phyloP scores from a whole-genome alignment of 345 rosid species.

The Cardamine occulta region DNA sequence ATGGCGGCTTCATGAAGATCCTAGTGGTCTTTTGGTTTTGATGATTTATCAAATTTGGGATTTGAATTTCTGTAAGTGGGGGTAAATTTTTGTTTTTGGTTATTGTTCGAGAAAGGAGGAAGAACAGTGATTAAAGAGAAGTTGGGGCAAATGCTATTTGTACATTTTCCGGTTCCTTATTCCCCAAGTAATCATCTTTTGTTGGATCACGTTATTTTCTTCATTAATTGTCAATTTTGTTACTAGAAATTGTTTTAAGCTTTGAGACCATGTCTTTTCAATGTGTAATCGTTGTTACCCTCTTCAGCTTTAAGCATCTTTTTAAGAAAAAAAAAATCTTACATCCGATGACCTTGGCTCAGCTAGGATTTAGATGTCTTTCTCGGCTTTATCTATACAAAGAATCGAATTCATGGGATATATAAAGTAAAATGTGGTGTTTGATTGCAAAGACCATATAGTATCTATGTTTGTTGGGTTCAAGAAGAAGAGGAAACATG shows the following conservation, averaged over 20 bases:
- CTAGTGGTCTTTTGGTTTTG: constrained; percentile 8
- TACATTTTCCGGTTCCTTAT: constrained; percentile 37
- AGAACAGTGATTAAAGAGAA: constrained; percentile 4
- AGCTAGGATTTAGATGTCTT: not conserved
- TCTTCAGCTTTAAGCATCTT: not conserved
- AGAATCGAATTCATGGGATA: too few species aligned
- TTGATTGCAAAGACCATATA: constrained; percentile 2
- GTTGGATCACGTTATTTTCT: constrained; percentile 17
- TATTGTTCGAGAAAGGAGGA: constrained; percentile 30
- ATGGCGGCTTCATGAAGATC: constrained; percentile 18
- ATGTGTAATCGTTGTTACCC: not conserved
- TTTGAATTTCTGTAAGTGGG: constrained; percentile 17
- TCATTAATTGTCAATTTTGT: constrained; percentile 6
- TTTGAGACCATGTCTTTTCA: constrained; percentile 16
- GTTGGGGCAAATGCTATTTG: constrained; percentile 25
- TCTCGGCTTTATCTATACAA: not conserved
- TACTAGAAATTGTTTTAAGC: not conserved
- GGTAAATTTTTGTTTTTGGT: constrained; percentile 35
- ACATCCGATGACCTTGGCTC: not conserved
- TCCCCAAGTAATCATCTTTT: constrained; percentile 38
- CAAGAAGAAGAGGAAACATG: constrained; percentile 44
- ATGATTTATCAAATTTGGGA: constrained; percentile 21
- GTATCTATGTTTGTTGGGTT: not conserved
- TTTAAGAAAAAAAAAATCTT: not conserved
- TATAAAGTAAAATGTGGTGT: not conserved